Percentiles rank a stretch among this genome's conserved stretches.
These are phyloP conservation scores for Delonix regia DNA, from an alignment of 306 rosid species.

Conservation along the genomic window DNA sequence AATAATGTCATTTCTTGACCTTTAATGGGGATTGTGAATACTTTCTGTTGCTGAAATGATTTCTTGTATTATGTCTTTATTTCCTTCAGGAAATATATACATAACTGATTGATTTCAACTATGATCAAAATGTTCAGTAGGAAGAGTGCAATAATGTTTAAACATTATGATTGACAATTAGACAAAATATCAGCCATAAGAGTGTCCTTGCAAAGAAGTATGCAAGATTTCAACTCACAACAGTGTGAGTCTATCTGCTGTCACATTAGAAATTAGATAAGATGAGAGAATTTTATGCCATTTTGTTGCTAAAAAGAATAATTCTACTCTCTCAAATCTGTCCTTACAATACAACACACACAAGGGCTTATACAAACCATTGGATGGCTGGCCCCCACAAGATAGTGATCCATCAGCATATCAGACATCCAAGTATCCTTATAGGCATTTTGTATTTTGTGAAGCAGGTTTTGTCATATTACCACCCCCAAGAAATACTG, in stretches of 20 bases:
- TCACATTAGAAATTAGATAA: neutral
- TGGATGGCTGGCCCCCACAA: no score
- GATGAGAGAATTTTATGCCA: neutral
- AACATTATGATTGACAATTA: neutral
- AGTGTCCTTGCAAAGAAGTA: neutral
- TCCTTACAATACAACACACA: no score
- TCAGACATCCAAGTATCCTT: neutral
- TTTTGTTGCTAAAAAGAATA: no score
- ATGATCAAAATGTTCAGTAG: neutral
- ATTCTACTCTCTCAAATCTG: neutral
- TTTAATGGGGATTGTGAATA: neutral
- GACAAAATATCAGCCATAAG: slow-evolving; percentile 2
- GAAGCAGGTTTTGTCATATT: no score
- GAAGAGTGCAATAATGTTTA: neutral
- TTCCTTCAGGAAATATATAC: neutral
- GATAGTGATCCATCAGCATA: neutral
- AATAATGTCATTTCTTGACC: slow-evolving; percentile 23
- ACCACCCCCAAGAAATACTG: no score
- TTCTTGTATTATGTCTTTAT: slow-evolving; percentile 7
- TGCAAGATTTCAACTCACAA: neutral
- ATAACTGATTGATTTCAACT: neutral
- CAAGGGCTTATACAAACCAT: no score
- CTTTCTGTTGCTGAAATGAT: slow-evolving; percentile 2
- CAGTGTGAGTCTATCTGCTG: neutral
- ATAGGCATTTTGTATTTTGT: no score